Evolutionary conservation across 441 rosid species (phyloP).

Genomic region (Theobroma grandiflorum): DNA sequence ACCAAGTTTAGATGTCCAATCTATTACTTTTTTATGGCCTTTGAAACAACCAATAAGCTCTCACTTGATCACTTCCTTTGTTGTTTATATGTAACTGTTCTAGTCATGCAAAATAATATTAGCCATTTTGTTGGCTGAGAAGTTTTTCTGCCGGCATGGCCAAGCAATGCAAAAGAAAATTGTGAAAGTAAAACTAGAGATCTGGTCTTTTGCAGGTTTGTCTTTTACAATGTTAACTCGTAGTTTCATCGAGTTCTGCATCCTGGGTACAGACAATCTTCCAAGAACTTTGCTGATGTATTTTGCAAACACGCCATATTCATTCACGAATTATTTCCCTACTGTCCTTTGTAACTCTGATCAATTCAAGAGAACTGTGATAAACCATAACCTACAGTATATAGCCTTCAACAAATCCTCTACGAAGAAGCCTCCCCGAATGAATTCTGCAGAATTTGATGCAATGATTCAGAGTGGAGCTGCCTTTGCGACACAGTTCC

Average conservation of each 20-base stretch:
- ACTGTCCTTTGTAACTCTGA: slow-evolving; percentile 79
- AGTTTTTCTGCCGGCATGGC: not conserved
- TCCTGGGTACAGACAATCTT: slow-evolving; percentile 88
- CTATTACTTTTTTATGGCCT: not conserved
- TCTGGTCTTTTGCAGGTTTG: slow-evolving; percentile 65
- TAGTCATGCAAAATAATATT: not conserved
- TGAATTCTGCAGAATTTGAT: slow-evolving; percentile 65
- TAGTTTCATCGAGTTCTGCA: slow-evolving; percentile 73
- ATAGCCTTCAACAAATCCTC: slow-evolving; percentile 52
- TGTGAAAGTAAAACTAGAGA: slow-evolving; percentile 26
- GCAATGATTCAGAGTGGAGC: slow-evolving; percentile 80
- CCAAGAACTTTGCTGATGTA: slow-evolving; percentile 95
- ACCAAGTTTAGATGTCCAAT: not conserved
- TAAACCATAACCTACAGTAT: slow-evolving; percentile 76
- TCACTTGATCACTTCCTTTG: not conserved
- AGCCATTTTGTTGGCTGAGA: not conserved
- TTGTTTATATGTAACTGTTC: not conserved
- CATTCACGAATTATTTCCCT: slow-evolving; percentile 81
- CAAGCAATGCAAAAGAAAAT: not conserved
- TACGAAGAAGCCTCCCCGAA: slow-evolving; percentile 43
- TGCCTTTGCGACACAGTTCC: slow-evolving; percentile 73
- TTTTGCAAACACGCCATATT: slow-evolving; percentile 78
- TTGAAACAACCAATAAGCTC: not conserved
- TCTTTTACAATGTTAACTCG: slow-evolving; percentile 77
- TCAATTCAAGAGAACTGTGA: slow-evolving; percentile 64